Conservation (phyloP, 2,329 filamentous ascomycete genomes). For the Cytospora schulzeri region DNA sequence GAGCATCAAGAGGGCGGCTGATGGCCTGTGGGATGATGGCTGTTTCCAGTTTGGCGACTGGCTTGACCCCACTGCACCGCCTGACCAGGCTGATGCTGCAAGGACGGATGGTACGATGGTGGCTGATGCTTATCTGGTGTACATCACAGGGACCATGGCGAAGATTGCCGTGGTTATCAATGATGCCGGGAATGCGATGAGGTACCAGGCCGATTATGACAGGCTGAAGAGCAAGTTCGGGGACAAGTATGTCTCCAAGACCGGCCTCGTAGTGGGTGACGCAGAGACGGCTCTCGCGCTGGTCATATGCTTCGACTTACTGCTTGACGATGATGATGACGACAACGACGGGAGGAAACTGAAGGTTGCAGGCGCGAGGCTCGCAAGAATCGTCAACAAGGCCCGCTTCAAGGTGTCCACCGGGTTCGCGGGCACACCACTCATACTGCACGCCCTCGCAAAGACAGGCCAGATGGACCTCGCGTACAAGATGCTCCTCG, state of each 20-base stretch:
- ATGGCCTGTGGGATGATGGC: constrained; percentile 39
- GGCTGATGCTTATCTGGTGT: constrained; percentile 43
- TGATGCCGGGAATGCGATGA: constrained; percentile 26
- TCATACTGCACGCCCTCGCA: constrained; percentile 27
- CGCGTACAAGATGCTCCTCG: constrained; percentile 51
- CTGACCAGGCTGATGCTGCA: constrained; percentile 36
- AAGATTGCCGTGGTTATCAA: constrained; percentile 33
- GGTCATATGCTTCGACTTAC: constrained; percentile 33
- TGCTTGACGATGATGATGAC: neutral
- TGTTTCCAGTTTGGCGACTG: constrained; percentile 43
- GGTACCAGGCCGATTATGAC: constrained; percentile 31
- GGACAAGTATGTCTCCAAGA: constrained; percentile 32
- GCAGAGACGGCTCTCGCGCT: constrained; percentile 36
- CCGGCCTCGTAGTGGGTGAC: constrained; percentile 31
- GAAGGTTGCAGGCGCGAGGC: constrained; percentile 21
- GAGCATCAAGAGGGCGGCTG: constrained; percentile 33
- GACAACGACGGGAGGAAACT: constrained; percentile 1
- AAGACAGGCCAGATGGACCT: constrained; percentile 35
- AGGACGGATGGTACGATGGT: constrained; percentile 40
- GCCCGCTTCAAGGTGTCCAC: constrained; percentile 19
- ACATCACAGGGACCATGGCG: constrained; percentile 37
- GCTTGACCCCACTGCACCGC: constrained; percentile 44
- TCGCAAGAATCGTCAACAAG: constrained; percentile 25
- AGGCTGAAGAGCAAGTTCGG: constrained; percentile 33
- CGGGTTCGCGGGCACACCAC: constrained; percentile 28